Base-by-base conservation (phyloP, 495 filamentous ascomycete species). In the Hypoxylon fragiforme region DNA sequence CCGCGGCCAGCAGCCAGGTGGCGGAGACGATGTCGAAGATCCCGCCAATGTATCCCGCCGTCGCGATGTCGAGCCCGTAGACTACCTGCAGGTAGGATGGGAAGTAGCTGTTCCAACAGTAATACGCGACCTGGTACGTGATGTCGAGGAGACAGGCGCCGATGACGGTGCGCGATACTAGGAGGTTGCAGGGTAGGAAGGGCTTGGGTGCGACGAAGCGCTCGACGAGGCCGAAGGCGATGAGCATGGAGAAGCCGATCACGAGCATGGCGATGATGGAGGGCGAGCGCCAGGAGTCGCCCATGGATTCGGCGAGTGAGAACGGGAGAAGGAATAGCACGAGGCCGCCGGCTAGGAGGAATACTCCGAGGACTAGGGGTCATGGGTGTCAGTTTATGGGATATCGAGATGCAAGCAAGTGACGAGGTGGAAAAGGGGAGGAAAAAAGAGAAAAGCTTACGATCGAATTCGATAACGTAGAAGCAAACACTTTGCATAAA, bases 171-270 rank as follows among this genome's bases (percentile, higher is more conserved):
- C 78, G 75, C 44, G 81, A 72, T 31, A 61, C 69, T 38, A 84
- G 66, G 3, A 83, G 65, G 8, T 75, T 60, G 57, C 72, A 80
- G 6, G 70, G 69, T 9, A 85, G 65, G 50, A 85, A 80, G 9
- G 74, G 72, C 9, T 61, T 66, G 18, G 74, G 79, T 0, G 85
- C 79, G 22, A 77, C 51, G 60, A 62, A 85, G 51, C 70, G 80
- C 64, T 88, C 85, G 69, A 72, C 85, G 1, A 83, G 53, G 1
- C 66, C 73, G 53, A 87, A 86, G 45, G 69, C 71, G 30, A 82
- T 70, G 36, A 87, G 68, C 1, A 81, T 61, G 5, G 71, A 40
- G 48, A 75, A 66, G 21, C 85, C 83, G 40, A 85, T 44, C 12
- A 85, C 70, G 21, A 86, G 38, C 69, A 84, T 74, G 55, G 69